Evolutionary conservation across 495 filamentous ascomycete genomes (phyloP).

Genomic region (Annulohypoxylon stygium): DNA sequence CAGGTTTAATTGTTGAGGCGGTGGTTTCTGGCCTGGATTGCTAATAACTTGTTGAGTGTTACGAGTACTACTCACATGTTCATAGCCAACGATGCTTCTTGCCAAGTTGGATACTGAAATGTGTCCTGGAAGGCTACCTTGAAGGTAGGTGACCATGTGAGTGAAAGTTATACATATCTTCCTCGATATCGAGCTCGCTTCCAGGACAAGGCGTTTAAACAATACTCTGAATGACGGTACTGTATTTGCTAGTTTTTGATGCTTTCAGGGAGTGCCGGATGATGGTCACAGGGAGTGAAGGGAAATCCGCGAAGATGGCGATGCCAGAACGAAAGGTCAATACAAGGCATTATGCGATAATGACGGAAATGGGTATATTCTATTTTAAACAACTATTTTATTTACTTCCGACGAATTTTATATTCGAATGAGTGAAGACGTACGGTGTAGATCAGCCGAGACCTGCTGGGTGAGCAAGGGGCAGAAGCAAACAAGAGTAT

Average conservation of each 20-base stretch:
- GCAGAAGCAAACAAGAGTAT: background rate
- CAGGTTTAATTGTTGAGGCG: background rate
- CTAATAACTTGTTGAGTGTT: background rate
- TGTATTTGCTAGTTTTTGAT: background rate
- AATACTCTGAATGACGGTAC: background rate
- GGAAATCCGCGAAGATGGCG: background rate
- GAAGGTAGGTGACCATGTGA: conserved; percentile 2
- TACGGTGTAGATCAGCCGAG: background rate
- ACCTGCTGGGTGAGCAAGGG: background rate
- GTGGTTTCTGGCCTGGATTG: background rate
- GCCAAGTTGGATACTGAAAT: conserved; percentile 1
- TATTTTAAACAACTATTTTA: background rate
- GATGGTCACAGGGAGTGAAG: background rate
- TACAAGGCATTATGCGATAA: background rate
- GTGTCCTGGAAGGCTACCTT: background rate
- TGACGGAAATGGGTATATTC: background rate
- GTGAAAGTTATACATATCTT: background rate
- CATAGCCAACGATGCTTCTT: background rate
- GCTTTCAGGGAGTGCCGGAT: background rate
- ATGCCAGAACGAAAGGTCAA: background rate
- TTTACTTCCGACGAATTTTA: background rate
- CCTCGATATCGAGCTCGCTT: background rate
- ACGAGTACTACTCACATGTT: background rate
- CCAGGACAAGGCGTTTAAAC: background rate
- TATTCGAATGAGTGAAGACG: background rate